These are phyloP conservation scores for Eucalyptus grandis DNA, from an alignment of 345 rosid species.

Conservation along the genomic window DNA sequence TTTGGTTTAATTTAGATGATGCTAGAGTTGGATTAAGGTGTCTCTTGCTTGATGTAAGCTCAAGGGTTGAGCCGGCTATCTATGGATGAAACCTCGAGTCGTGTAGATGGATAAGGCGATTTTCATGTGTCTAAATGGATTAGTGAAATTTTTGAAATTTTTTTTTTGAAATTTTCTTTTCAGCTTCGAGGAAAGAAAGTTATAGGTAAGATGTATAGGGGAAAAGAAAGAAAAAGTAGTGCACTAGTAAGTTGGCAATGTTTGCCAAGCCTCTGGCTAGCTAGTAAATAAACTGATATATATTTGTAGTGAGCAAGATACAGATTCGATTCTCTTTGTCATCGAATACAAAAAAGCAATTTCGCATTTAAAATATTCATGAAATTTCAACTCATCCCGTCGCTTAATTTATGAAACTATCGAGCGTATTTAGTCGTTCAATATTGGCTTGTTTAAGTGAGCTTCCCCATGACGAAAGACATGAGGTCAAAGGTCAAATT, in stretches of 20 bases:
- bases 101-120: neutral
- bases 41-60: neutral
- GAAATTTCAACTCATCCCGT: neutral
- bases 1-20: neutral
- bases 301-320: neutral
- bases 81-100: neutral
- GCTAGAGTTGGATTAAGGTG: accelerated
- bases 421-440: neutral
- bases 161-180: no score
- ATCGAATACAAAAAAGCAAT: neutral
- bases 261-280: neutral
- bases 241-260: neutral
- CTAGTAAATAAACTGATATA: neutral
- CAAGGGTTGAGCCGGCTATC: neutral
- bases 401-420: accelerated
- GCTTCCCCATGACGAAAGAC: neutral
- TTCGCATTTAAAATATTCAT: neutral
- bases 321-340: neutral
- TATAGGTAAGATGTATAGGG: accelerated
- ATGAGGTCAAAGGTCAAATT: neutral
- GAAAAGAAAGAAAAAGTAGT: neutral
- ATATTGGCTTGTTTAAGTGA: neutral
- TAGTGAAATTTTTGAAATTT: neutral
- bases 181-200: neutral
- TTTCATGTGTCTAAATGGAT: neutral